Base-by-base conservation (phyloP, 169 alveolate genomes). In the Ichthyophthirius multifiliis region DNA sequence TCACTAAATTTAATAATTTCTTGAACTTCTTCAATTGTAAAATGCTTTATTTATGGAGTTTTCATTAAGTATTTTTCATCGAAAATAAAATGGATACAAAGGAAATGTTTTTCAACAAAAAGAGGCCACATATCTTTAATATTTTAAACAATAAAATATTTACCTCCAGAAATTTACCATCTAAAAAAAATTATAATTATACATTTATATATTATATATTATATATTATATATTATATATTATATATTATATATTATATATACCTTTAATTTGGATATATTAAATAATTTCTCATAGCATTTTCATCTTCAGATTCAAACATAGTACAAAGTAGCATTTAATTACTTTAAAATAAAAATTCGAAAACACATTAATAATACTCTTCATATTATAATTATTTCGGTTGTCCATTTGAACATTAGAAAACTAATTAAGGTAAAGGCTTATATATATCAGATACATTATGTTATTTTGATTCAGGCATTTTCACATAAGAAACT, bases 381-480 rank as follows among this genome's bases (percentile, higher is more conserved):
- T 55, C 62, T n/a, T 81, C 80, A 37, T 32, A 74, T 23, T 65
- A 74, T 32, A n/a, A 23, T n/a, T 71, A 27, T 12, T 43, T 37
- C 41, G 46, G 62, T 13, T 76, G 73, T 4, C 86, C 86, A 23
- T 65, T 43, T 15, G 93, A 83, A 32, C 93, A 88, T 71, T 88
- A 67, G 62, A 67, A 79, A 0, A 88, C 90, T 27, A 88, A 46
- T 15, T 83, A 89, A 7, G 93, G 90, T 1, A 88, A 83, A 45
- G 30, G 43, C 10, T 83, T 78, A 31, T 65, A 84, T 3, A 73
- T 48, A 10, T 76, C 65, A 43, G 48, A 41, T 5, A 88, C 87
- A 87, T 83, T 71, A n/a, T 48, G 31, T 77, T 88, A 65, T 48
- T 88, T 39, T 10, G 84, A 65, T 39, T 88, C 93, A 31, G 87